These are phyloP conservation scores for Lachnellula subtilissima DNA, from an alignment of 2,329 filamentous ascomycete genomes.

Conservation along the genomic window DNA sequence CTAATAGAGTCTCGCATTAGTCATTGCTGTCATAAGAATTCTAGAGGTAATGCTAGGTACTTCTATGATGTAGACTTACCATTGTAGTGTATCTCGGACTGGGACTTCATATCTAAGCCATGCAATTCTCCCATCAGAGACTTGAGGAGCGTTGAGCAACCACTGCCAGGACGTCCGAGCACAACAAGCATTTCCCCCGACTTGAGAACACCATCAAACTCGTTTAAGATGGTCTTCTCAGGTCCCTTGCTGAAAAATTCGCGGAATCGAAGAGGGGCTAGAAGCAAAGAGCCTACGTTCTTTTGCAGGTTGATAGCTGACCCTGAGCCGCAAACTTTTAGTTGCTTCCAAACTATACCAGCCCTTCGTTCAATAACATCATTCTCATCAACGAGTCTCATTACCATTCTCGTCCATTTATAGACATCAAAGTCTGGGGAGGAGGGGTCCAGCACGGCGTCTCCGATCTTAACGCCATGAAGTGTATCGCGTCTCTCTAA, in stretches of 20 bases:
- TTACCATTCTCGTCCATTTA: constrained; percentile 37
- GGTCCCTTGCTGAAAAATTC: constrained; percentile 50
- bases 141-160: constrained; percentile 62
- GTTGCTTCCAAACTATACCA: constrained; percentile 59
- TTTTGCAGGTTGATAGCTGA: constrained; percentile 64
- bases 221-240: constrained; percentile 55
- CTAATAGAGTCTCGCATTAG: constrained; percentile 36
- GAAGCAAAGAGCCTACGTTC: constrained; percentile 56
- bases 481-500: constrained; percentile 25
- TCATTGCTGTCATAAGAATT: constrained; percentile 36
- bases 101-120: constrained; percentile 48
- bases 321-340: constrained; percentile 63
- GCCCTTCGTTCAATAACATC: constrained; percentile 49
- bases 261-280: constrained; percentile 52
- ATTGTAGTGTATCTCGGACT: constrained; percentile 56
- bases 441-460: constrained; percentile 48
- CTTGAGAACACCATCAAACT: constrained; percentile 60
- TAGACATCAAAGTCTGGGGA: constrained; percentile 48
- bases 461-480: constrained; percentile 37
- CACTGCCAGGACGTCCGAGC: constrained; percentile 60
- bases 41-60: constrained; percentile 43
- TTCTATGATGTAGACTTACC: constrained; percentile 56
- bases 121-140: constrained; percentile 54
- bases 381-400: constrained; percentile 49
- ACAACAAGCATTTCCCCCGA: constrained; percentile 65